Percentiles rank a stretch among this genome's conserved stretches.
These are phyloP conservation scores for Mortierella sp. DNA, from an alignment of 371 early-diverging fungal species.

Conservation along the genomic window DNA sequence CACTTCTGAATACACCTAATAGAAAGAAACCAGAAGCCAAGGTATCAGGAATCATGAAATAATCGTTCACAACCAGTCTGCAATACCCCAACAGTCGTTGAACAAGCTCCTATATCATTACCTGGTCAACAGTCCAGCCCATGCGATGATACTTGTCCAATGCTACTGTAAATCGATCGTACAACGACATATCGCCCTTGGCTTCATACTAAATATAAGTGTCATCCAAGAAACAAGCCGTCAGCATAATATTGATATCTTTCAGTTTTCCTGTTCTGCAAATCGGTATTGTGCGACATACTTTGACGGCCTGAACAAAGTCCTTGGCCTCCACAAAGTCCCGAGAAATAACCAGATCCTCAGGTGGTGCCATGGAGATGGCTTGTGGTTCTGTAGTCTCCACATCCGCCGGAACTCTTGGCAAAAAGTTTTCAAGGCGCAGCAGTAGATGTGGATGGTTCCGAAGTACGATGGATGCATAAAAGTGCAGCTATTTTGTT, in stretches of 20 bases:
- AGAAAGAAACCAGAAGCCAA: background rate
- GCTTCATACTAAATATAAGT: constrained; percentile 22
- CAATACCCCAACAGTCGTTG: too few species aligned
- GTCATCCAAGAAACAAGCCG: too few species aligned
- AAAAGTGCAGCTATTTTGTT: constrained; percentile 40
- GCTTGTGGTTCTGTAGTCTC: constrained; percentile 41
- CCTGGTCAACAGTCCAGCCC: constrained; percentile 54
- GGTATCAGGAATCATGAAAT: too few species aligned
- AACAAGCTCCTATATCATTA: background rate
- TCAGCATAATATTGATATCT: too few species aligned
- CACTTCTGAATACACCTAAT: constrained; percentile 50
- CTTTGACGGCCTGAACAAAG: constrained; percentile 53
- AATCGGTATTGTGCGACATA: too few species aligned
- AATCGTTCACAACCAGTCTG: too few species aligned
- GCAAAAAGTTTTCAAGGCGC: constrained; percentile 47
- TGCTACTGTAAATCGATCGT: constrained; percentile 49
- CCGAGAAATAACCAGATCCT: constrained; percentile 47
- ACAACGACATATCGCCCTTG: constrained; percentile 52
- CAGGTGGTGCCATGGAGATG: constrained; percentile 54
- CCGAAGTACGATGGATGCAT: constrained; percentile 48
- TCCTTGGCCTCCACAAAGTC: constrained; percentile 56
- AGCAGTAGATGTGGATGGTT: constrained; percentile 51
- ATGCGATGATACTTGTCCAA: constrained; percentile 53
- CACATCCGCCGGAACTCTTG: constrained; percentile 19
- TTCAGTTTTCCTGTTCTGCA: too few species aligned